phyloP scores from a whole-genome alignment of 2,329 filamentous ascomycete genomes.

The Cordyceps fumosorosea region DNA sequence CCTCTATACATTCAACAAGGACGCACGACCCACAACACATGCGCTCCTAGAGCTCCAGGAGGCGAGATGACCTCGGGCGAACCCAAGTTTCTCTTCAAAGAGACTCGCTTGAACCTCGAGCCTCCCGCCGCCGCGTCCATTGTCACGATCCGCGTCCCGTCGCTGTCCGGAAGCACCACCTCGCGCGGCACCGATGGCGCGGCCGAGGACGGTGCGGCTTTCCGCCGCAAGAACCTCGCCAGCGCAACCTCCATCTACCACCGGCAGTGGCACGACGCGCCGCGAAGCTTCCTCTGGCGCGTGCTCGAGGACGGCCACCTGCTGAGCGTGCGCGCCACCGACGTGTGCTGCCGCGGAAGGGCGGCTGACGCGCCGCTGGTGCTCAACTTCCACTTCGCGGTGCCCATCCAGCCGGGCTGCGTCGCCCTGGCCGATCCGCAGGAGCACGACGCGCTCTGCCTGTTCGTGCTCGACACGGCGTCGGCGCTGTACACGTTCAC shows the following conservation, averaged over 20 bases:
- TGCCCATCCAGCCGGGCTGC: constrained; percentile 67
- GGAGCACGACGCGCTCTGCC: constrained; percentile 68
- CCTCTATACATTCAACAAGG: background rate
- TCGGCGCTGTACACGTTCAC: constrained; percentile 77
- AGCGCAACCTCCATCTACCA: constrained; percentile 79
- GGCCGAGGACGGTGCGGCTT: constrained; percentile 65
- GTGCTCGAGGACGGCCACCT: constrained; percentile 73
- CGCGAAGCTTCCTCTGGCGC: constrained; percentile 86
- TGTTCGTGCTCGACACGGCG: constrained; percentile 73
- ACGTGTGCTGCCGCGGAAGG: constrained; percentile 64
- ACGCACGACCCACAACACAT: background rate
- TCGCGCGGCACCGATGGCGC: constrained; percentile 31
- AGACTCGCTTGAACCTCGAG: constrained; percentile 79
- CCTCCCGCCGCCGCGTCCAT: constrained; percentile 61
- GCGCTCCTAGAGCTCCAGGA: constrained; percentile 31
- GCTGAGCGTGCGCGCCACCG: constrained; percentile 76
- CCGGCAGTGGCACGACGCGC: constrained; percentile 65
- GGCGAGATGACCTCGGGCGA: constrained; percentile 59
- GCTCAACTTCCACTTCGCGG: constrained; percentile 70
- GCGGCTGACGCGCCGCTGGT: constrained; percentile 66
- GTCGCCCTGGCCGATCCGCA: constrained; percentile 75
- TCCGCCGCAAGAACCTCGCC: constrained; percentile 67
- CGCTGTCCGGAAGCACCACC: constrained; percentile 38
- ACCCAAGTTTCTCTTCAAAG: constrained; percentile 69
- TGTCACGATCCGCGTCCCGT: constrained; percentile 63